Base-by-base conservation (phyloP, 202 grass and related monocot genomes). In the Eragrostis tef region DNA sequence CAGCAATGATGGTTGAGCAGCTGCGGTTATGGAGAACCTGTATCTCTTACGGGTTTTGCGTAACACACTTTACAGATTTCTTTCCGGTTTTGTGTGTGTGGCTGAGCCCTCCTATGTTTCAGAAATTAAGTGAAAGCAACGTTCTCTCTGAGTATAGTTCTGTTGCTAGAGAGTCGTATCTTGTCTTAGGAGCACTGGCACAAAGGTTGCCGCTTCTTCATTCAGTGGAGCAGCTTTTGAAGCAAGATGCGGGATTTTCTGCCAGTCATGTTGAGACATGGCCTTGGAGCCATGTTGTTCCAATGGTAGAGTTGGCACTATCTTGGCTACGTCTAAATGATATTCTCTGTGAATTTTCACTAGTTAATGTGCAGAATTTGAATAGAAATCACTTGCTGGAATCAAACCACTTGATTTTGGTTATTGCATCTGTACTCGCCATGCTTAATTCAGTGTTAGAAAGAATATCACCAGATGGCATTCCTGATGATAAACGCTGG, bases 21-120 rank as follows among this genome's bases (percentile, higher is more conserved):
- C 88, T 99, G 61, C 82, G 89, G 41, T 85, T 95, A 74, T 99
- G 96, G 96, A 93, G 87, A 77, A 85, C 79, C 45, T 99, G 89
- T 79, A 93, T 99, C 44, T 87, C 85, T 19, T 93, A 93, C 64
- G 92, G 90, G 5, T 94, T 95, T 85, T 99, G 96, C 78, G 63
- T 91, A 85, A 4, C 54, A 5, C 72, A 93, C 56, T 99, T 93
- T 64, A 50, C 88, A 80, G 90, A 99, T 79, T 93, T 95, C 62
- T 99, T 99, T 80, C 85, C 88, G 87, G 75, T 91, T 78, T 57
- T 99, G 46, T 95, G 89, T 56, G 70, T 87, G 4, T 99, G 93
- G 89, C 90, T 96, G 45, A 87, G 85, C 72, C 89, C 81, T 83
- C 89, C 90, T 52, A 46, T 48, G 1, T 88, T 92, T 79, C 44